phyloP scores from a whole-genome alignment of 495 filamentous ascomycete genomes.

The Parathielavia hyrcaniae region DNA sequence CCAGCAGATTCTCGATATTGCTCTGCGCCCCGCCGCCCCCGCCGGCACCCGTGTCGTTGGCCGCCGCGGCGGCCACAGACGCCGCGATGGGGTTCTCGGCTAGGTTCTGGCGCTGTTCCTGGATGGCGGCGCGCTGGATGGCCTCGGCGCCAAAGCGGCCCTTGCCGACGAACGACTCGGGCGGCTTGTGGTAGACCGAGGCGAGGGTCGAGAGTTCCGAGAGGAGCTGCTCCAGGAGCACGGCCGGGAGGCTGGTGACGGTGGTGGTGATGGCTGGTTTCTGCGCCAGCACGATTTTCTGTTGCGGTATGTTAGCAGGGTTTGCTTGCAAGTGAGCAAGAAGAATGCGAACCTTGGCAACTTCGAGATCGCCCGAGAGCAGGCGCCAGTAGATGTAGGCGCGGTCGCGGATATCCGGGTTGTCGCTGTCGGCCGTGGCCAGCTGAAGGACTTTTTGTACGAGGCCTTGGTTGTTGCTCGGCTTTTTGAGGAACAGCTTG shows the following conservation, averaged over 20 bases:
- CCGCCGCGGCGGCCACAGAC: constrained; percentile 55
- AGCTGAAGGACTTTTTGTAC: constrained; percentile 90
- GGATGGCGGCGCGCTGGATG: constrained; percentile 91
- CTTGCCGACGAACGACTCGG: constrained; percentile 91
- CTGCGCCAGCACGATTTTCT: constrained; percentile 86
- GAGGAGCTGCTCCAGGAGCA: constrained; percentile 79
- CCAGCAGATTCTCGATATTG: constrained; percentile 91
- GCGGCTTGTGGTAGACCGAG: constrained; percentile 98
- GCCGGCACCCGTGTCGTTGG: constrained; percentile 43
- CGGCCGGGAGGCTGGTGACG: constrained; percentile 75
- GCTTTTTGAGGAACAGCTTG: constrained; percentile 94
- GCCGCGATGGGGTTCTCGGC: constrained; percentile 92
- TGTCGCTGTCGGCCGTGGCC: constrained; percentile 91
- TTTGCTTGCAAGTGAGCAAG: background rate
- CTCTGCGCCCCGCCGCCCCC: constrained; percentile 42
- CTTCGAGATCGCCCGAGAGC: constrained; percentile 82
- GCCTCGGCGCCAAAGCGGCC: constrained; percentile 90
- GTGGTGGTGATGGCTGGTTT: constrained; percentile 93
- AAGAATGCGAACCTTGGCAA: constrained; percentile 60
- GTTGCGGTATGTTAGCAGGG: constrained; percentile 15
- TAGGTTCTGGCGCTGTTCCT: constrained; percentile 86
- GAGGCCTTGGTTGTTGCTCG: constrained; percentile 75
- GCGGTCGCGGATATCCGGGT: constrained; percentile 92
- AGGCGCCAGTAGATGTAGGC: constrained; percentile 98
- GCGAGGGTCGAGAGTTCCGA: constrained; percentile 90